Evolutionary conservation across 441 rosid genomes (phyloP).

Genomic region (Raphanus hybrid): DNA sequence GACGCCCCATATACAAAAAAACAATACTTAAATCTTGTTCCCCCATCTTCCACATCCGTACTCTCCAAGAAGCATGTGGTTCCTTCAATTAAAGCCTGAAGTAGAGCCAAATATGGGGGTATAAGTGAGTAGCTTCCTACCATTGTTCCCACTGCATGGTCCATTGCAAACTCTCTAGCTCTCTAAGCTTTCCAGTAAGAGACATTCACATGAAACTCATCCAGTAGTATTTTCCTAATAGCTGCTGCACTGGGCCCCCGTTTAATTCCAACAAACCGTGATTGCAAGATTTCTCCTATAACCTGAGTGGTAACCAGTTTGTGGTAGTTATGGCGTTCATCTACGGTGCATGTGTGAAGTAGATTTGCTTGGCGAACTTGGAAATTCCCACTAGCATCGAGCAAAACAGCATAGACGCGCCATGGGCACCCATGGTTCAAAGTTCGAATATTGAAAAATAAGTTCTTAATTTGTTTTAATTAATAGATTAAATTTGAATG

Average conservation of each 20-base stretch:
- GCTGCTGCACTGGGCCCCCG: background rate
- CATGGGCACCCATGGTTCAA: background rate
- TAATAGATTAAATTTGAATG: too few relatives aligned
- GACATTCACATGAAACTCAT: background rate
- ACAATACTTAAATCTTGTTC: background rate
- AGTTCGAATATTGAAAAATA: too few relatives aligned
- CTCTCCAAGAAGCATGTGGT: background rate
- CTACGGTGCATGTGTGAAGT: background rate
- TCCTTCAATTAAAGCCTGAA: background rate
- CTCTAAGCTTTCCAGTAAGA: background rate
- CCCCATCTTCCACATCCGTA: background rate
- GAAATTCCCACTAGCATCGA: background rate
- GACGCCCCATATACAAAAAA: background rate
- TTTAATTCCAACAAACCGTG: background rate
- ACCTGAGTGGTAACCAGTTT: background rate
- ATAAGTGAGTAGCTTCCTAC: background rate
- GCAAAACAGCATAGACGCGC: background rate
- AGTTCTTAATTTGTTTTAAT: too few relatives aligned
- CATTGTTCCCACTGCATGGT: background rate
- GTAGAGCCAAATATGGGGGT: background rate
- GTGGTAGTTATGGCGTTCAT: background rate
- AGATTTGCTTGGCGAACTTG: background rate
- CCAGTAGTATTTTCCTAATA: background rate
- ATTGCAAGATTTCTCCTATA: background rate
- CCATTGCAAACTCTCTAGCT: background rate